Conservation (phyloP, 2,329 filamentous ascomycete species). For the Diplodia intermedia region DNA sequence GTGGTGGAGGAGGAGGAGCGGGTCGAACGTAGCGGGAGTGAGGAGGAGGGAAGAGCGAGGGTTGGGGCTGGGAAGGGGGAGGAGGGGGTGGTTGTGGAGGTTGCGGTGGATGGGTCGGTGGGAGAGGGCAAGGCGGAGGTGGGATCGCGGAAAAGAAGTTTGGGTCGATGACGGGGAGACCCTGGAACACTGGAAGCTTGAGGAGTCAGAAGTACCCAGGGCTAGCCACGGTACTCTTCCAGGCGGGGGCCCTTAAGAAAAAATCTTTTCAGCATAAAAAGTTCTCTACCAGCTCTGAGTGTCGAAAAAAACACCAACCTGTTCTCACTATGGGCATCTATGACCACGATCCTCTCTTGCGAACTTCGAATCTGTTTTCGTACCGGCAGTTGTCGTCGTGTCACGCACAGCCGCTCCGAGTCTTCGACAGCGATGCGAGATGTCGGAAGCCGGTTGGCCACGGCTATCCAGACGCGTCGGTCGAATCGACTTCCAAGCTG, state of each 20-base stretch:
- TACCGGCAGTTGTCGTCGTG: not conserved
- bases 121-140: not conserved
- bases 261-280: not conserved
- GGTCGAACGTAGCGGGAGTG: not conserved
- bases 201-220: too few species aligned
- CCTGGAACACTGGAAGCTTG: too few species aligned
- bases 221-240: not conserved
- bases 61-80: slow-evolving; percentile 2
- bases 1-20: not conserved
- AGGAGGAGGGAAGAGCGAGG: not conserved
- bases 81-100: not conserved
- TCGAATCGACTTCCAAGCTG: not conserved
- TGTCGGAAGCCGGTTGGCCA: not conserved
- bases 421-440: too few species aligned
- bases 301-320: not conserved
- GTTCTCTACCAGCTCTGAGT: not conserved
- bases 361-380: not conserved
- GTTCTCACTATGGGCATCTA: not conserved
- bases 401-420: not conserved
- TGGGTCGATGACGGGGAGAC: too few species aligned
- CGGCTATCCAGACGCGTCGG: not conserved
- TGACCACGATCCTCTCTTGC: not conserved
- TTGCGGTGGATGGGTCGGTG: not conserved
- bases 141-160: not conserved
- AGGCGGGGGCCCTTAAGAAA: not conserved